Evolutionary conservation across 2,329 filamentous ascomycete species (phyloP).

Genomic region (Lasiodiplodia sp.): DNA sequence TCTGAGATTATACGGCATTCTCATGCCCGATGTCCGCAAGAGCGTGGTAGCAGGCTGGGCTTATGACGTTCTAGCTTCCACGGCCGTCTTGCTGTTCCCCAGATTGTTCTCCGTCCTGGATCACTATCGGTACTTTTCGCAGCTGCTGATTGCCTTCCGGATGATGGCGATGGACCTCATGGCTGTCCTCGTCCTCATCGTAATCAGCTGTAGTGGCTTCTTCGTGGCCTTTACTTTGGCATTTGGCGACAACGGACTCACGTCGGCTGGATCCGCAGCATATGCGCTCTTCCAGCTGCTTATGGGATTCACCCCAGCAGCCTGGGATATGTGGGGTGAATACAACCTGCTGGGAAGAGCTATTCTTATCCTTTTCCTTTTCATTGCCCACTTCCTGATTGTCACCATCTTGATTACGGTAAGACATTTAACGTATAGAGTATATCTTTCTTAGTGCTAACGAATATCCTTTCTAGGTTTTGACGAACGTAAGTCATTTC

Average conservation of each 20-base stretch:
- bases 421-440: not conserved
- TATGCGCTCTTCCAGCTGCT: slow-evolving; percentile 93
- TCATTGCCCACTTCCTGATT: slow-evolving; percentile 94
- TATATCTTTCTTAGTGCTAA: not conserved
- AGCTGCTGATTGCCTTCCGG: slow-evolving; percentile 90
- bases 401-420: slow-evolving; percentile 91
- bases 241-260: slow-evolving; percentile 70
- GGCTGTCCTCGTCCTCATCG: slow-evolving; percentile 81
- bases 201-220: slow-evolving; percentile 91
- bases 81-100: slow-evolving; percentile 87
- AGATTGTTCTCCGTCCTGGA: slow-evolving; percentile 92
- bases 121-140: slow-evolving; percentile 95
- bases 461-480: not conserved
- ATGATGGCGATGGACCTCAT: slow-evolving; percentile 92
- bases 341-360: slow-evolving; percentile 81
- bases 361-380: slow-evolving; percentile 81
- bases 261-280: slow-evolving; percentile 74
- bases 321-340: slow-evolving; percentile 85
- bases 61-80: slow-evolving; percentile 92
- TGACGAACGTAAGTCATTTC: slow-evolving; percentile 18
- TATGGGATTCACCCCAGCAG: slow-evolving; percentile 95
- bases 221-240: slow-evolving; percentile 93
- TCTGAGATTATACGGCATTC: slow-evolving; percentile 85
- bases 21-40: slow-evolving; percentile 74
- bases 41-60: slow-evolving; percentile 81